phyloP scores from a whole-genome alignment of 257 asterid species.

The Eustoma russellianum region DNA sequence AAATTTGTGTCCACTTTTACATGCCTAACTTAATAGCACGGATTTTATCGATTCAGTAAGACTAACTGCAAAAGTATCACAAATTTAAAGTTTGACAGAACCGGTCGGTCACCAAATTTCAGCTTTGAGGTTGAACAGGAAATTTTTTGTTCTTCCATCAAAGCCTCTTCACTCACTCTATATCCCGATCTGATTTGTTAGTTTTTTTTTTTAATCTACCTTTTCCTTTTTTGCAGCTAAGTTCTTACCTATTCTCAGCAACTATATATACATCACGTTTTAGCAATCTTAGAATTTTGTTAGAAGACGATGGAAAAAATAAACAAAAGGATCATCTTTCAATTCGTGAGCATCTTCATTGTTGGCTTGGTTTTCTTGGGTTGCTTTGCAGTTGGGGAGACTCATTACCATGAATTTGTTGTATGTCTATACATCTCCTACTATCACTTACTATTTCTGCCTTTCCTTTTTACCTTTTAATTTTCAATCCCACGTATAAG shows the following conservation, averaged over 20 bases:
- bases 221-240: no score
- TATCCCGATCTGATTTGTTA: no score
- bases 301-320: not conserved
- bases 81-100: not conserved
- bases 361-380: not conserved
- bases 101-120: slow-evolving; percentile 4
- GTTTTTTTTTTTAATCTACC: no score
- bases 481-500: no score
- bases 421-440: slow-evolving; percentile 1
- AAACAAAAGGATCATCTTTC: not conserved
- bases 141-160: not conserved
- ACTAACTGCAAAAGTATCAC: no score
- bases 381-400: slow-evolving; percentile 5
- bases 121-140: not conserved
- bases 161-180: no score
- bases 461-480: no score
- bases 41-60: no score
- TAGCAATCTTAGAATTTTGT: not conserved
- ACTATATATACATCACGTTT: not conserved
- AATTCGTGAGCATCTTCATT: not conserved
- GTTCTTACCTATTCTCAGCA: not conserved
- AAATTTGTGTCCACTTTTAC: no score
- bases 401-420: slow-evolving; percentile 17
- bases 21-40: no score
- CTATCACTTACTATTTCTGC: no score